Evolutionary conservation across 2,329 filamentous ascomycete genomes (phyloP).

Genomic region (Pseudodiploospora longispora): DNA sequence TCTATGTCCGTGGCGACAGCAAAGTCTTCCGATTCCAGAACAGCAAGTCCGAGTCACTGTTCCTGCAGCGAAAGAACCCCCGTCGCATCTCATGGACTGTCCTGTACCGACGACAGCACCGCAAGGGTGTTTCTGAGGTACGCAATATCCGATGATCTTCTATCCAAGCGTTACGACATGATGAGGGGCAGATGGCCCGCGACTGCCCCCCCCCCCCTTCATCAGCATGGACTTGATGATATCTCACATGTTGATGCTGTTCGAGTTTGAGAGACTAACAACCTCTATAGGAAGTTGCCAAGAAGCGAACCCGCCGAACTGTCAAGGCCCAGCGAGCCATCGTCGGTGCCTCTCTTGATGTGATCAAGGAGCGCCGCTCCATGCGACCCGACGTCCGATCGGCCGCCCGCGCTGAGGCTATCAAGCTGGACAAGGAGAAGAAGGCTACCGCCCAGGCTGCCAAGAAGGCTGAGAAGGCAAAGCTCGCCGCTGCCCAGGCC

Average conservation of each 20-base stretch:
- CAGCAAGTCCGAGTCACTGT: slow-evolving; percentile 98
- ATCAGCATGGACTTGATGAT: no score
- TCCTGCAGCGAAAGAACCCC: slow-evolving; percentile 99
- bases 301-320: slow-evolving; percentile 97
- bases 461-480: slow-evolving; percentile 99
- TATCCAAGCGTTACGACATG: no score
- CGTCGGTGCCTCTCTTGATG: slow-evolving; percentile 97
- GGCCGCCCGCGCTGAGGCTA: slow-evolving; percentile 80
- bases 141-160: slow-evolving; percentile 25
- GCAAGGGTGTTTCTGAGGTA: slow-evolving; percentile 99
- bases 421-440: slow-evolving; percentile 99
- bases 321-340: slow-evolving; percentile 99
- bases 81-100: slow-evolving; percentile 98
- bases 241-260: no score
- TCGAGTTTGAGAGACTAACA: slow-evolving; percentile 29
- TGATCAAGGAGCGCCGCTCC: slow-evolving; percentile 97
- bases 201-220: no score
- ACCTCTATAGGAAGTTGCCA: slow-evolving; percentile 82
- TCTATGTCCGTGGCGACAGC: slow-evolving; percentile 99
- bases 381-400: slow-evolving; percentile 92
- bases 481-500: slow-evolving; percentile 65
- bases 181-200: no score
- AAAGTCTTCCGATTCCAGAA: slow-evolving; percentile 99
- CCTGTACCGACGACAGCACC: slow-evolving; percentile 97
- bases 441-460: slow-evolving; percentile 75